Conservation (phyloP, 169 alveolate genomes). For the Prorocentrum cordatum region DNA sequence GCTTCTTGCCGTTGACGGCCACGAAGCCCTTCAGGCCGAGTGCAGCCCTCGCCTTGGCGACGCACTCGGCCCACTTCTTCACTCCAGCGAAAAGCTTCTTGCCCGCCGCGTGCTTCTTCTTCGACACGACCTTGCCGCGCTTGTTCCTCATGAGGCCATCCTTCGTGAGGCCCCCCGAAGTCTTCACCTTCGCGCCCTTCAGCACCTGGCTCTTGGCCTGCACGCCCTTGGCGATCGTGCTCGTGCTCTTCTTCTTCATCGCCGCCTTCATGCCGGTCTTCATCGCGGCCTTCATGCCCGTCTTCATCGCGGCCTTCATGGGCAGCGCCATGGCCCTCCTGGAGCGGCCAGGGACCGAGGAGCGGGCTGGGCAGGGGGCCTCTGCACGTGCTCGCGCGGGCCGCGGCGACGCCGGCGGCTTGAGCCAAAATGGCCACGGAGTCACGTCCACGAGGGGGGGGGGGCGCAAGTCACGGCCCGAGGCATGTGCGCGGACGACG, state of each 20-base stretch:
- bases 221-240: slow-evolving; percentile 39
- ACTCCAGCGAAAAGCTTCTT: neutral
- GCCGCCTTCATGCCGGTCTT: neutral
- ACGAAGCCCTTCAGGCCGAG: slow-evolving; percentile 24
- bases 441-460: too few relatives aligned
- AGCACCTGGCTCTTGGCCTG: slow-evolving; percentile 5
- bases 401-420: too few relatives aligned
- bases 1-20: neutral
- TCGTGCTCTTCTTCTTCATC: slow-evolving; percentile 17
- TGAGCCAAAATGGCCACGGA: too few relatives aligned
- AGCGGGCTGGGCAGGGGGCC: too few relatives aligned
- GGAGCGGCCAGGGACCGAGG: too few relatives aligned
- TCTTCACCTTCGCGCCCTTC: slow-evolving; percentile 13
- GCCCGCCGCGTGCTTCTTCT: neutral
- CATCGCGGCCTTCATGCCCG: neutral
- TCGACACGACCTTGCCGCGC: neutral
- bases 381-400: too few relatives aligned
- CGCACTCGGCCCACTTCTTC: neutral
- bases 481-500: too few relatives aligned
- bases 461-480: too few relatives aligned
- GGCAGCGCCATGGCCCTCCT: too few relatives aligned
- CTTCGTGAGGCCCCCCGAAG: neutral
- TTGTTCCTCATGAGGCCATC: neutral
- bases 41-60: neutral
- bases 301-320: neutral